Conservation (phyloP, 805 yeast species). For the Zygotorulaspora chibaensis region DNA sequence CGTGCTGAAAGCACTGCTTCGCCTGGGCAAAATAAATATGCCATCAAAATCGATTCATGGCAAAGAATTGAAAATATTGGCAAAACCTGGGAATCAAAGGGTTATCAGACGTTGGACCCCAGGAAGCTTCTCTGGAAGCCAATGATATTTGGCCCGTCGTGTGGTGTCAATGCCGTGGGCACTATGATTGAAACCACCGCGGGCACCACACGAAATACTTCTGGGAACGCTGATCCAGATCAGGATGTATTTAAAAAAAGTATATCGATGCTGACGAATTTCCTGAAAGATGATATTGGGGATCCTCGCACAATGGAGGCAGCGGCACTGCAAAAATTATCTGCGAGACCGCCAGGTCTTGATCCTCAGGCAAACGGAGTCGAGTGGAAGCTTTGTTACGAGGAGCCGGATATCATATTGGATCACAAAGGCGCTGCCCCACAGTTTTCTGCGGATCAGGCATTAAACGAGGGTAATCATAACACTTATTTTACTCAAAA, state of each 20-base stretch:
- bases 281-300: conserved; percentile 62
- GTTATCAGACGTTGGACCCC: conserved; percentile 49
- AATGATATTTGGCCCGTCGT: conserved; percentile 77
- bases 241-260: conserved; percentile 39
- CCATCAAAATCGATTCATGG: conserved; percentile 47
- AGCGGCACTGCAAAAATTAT: conserved; percentile 49
- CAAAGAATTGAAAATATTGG: conserved; percentile 37
- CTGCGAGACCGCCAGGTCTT: conserved; percentile 11
- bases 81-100: conserved; percentile 50
- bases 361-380: not conserved
- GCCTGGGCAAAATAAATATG: conserved; percentile 38
- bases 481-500: conserved; percentile 15
- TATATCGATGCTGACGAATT: conserved; percentile 54
- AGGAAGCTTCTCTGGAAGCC: conserved; percentile 71
- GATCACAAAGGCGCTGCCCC: not conserved
- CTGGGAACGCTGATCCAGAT: conserved; percentile 7
- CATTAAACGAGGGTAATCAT: not conserved
- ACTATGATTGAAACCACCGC: conserved; percentile 31
- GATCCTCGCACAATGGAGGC: conserved; percentile 59
- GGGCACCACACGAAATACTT: conserved; percentile 12
- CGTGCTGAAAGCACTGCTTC: conserved; percentile 2
- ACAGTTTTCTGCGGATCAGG: not conserved
- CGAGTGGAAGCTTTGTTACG: conserved; percentile 13
- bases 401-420: conserved; percentile 4
- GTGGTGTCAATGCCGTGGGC: conserved; percentile 62